Base-by-base conservation (phyloP, 805 yeast species). In the Cyberlindnera petersonii region DNA sequence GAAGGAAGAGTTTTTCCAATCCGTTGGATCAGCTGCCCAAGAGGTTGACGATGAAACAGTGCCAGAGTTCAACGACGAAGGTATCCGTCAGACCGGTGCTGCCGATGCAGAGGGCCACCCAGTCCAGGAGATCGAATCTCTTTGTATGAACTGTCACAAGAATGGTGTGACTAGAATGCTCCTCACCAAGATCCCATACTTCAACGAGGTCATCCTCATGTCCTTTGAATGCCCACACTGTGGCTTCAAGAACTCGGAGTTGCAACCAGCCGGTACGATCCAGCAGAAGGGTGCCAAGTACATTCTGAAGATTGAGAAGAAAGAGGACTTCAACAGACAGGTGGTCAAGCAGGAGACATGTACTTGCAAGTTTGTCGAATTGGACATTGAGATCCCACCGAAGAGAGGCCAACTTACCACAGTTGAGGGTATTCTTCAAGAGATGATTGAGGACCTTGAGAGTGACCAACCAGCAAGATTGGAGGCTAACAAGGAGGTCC, bases 201-300 rank as follows among this genome's bases (percentile, higher is more conserved):
- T 93, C 66, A 71, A 89, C 48, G 97, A 93, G 61, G 78, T 93
- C 37, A 84, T 93, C 36, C 61, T 93, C 41, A 91, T 93, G 95
- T 88, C 97, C 2, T 93, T 93, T 62, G 86, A 81, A 50, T 93
- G 99, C 64, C 91, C 93, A 20, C 97, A 89, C 63, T 93, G 99
- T 69, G 86, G 86, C 1, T 78, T 86, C 59, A 85, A 82, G 59
- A 91, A 87, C 70, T 77, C 86, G 27, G 98, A 93, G 65, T 76
- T 93, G 50, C 98, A 93, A 68, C 84, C 97, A n/a, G 99, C 98
- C 6, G 80, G 93, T 5, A 77, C 77, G 40, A 87, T 93, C 47
- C 95, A 91, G 53, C 91, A 83, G 52, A 86, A 85, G 63, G 99
- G 98, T 24, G 63, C 82, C 17, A 75, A 78, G 53, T 86, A 84